Evolutionary conservation across 2,329 filamentous ascomycete species (phyloP).

Genomic region (Ascocoryne sarcoides): DNA sequence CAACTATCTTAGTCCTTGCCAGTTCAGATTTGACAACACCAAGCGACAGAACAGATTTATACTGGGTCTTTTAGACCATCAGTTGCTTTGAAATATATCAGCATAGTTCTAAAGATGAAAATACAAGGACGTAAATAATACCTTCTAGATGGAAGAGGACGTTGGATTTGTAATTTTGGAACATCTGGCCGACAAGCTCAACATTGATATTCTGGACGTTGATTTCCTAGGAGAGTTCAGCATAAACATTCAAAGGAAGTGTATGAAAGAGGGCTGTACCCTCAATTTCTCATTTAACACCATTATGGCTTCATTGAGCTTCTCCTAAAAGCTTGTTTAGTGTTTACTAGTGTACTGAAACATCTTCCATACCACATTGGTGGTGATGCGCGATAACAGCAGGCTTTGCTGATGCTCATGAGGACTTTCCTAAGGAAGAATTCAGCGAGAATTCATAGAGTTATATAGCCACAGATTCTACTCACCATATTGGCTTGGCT

Average conservation of each 20-base stretch:
- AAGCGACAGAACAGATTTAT: slow-evolving; percentile 29
- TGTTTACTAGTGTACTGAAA: slow-evolving; percentile 62
- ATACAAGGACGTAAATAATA: no score
- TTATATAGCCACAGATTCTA: neutral
- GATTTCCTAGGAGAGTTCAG: slow-evolving; percentile 54
- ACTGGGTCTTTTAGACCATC: slow-evolving; percentile 74
- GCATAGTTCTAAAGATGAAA: no score
- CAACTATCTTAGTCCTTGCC: no score
- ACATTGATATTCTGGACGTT: slow-evolving; percentile 99
- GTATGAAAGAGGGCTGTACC: slow-evolving; percentile 35
- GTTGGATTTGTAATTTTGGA: slow-evolving; percentile 99
- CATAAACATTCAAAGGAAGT: neutral
- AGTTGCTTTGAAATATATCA: slow-evolving; percentile 68
- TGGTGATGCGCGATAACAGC: slow-evolving; percentile 89
- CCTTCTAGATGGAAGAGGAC: slow-evolving; percentile 96
- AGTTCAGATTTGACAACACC: neutral
- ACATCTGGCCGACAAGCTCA: slow-evolving; percentile 97
- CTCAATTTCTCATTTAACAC: slow-evolving; percentile 89
- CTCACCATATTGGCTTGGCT: neutral
- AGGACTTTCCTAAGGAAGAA: slow-evolving; percentile 64
- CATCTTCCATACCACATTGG: slow-evolving; percentile 69
- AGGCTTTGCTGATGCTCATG: slow-evolving; percentile 97
- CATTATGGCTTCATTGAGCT: slow-evolving; percentile 89
- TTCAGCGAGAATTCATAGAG: neutral
- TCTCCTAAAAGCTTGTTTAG: slow-evolving; percentile 89